phyloP scores from a whole-genome alignment of 2,329 filamentous ascomycete genomes.

The Xylariaceae sp. region DNA sequence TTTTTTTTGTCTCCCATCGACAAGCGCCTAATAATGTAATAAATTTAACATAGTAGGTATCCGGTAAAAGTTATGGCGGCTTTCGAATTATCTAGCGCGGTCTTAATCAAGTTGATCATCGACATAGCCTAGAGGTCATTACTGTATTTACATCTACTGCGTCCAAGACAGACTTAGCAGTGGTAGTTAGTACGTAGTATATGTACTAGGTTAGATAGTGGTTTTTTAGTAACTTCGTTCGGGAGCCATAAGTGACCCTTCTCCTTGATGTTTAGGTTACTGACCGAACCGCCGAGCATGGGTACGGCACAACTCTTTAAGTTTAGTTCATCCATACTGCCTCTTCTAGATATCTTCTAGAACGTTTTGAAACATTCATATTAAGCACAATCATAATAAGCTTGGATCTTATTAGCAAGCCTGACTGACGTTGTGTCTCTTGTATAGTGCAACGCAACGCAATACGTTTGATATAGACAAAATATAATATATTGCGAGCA shows the following conservation, averaged over 20 bases:
- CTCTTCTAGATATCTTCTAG: neutral
- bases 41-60: neutral
- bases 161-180: no score
- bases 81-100: neutral
- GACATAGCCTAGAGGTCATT: neutral
- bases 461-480: no score
- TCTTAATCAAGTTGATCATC: neutral
- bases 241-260: no score
- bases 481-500: no score
- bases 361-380: neutral
- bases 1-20: neutral
- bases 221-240: neutral
- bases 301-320: no score
- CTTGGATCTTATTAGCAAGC: neutral
- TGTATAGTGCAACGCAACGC: no score
- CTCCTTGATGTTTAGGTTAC: no score
- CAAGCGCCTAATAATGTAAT: constrained; percentile 3
- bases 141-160: no score
- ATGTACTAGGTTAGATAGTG: neutral
- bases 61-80: neutral
- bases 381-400: neutral
- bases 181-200: neutral
- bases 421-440: neutral
- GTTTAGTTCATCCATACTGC: neutral
- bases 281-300: no score